Base-by-base conservation (phyloP, 495 filamentous ascomycete species). In the Haplographium delicatum region DNA sequence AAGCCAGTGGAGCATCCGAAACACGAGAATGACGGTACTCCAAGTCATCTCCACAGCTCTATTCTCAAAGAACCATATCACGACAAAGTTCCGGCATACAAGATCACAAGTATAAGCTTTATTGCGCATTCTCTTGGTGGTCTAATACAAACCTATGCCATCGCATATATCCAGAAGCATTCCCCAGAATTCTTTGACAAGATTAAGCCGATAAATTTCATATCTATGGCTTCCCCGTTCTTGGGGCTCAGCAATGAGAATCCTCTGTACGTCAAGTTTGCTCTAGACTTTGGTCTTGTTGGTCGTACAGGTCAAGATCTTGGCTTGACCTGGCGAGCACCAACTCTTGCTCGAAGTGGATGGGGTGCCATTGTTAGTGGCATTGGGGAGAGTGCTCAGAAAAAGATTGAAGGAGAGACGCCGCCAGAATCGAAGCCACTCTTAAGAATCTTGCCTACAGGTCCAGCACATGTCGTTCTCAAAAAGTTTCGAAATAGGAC, bases 91-190 rank as follows among this genome's bases (percentile, higher is more conserved):
- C 75, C 84, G 39, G 70, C 82, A 2, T 96, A 94, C 61, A 86
- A 82, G 58, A 86, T 95, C 62, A 93, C 89, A 13, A 95, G 89
- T 61, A 97, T 98, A 61, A 96, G 90, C 58, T 96, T 98, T 62
- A 78, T 98, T 52, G 91, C 80, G 1, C 93, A 98, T 63, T 96
- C 91, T 4, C 78, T 98, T 1, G 93, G 93, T 26, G 93, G 93
- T 0, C 69, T 96, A 30, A 73, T 95, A 28, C 93, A 98, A 66
- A 95, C 84, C 2, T 98, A 98, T 66, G 93, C 93, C 2, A 86
- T 98, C 41, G 93, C 91, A 28, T 98, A 97, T 67, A 96, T 98
- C 24, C 85, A 95, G 52, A 97, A 97, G 60, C 88, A 98, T 60
- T 91, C 87, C 1, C 94, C 93, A 0, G 70, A 81, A 19, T 97